A percentile compares a stretch with the other conserved stretches of the same genome.
Conservation (phyloP, 179 eudicot species). For the Nepenthes alata region DNA sequence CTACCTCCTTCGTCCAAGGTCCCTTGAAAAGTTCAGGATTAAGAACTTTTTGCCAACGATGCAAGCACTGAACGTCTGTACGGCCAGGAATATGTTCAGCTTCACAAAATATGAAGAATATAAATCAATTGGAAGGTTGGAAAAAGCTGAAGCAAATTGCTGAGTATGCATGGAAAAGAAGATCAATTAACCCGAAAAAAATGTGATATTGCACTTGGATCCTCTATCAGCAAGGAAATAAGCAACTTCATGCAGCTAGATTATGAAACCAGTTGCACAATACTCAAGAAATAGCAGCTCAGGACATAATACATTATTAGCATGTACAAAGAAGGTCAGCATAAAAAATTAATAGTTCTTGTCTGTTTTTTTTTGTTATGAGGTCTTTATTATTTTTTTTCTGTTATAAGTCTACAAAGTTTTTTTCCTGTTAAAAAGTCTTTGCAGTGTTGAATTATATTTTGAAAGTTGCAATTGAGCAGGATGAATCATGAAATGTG, state of each 20-base stretch:
- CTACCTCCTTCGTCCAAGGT: conserved; percentile 89
- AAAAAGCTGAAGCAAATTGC: no score
- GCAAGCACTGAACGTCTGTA: conserved; percentile 89
- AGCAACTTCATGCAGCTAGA: not conserved
- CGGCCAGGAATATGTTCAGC: conserved; percentile 79
- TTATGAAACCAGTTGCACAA: not conserved
- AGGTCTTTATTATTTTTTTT: no score
- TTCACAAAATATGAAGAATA: conserved; percentile 12
- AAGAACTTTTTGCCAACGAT: conserved; percentile 96
- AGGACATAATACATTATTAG: not conserved
- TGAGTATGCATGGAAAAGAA: not conserved
- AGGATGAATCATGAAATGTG: not conserved
- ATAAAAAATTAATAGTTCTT: no score
- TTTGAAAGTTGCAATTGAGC: not conserved
- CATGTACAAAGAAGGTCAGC: no score
- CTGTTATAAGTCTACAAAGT: no score
- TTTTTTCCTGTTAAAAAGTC: no score
- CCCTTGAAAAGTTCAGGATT: conserved; percentile 92
- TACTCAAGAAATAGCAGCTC: not conserved
- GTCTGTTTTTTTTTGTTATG: no score
- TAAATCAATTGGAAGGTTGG: not conserved
- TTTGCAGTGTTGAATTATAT: not conserved
- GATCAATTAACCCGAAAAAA: no score
- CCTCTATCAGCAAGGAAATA: not conserved
- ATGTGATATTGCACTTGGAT: not conserved